Conservation (phyloP, 164 flowering plant species). For the Vitis riparia region DNA sequence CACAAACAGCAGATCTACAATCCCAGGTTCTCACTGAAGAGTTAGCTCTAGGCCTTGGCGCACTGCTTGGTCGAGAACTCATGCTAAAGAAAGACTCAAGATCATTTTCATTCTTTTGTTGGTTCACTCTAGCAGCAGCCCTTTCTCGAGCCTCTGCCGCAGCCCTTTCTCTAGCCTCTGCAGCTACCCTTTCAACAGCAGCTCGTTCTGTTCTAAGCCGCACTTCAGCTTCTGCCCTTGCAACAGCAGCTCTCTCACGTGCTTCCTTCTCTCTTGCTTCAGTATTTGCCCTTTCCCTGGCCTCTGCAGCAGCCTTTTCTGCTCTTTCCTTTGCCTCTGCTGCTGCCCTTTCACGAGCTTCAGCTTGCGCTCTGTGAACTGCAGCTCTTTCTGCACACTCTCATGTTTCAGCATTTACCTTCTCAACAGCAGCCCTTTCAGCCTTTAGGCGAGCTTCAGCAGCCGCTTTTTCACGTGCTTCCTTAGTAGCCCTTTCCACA, state of each 20-base stretch:
- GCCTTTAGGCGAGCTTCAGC: constrained; percentile 67
- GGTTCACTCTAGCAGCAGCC: constrained; percentile 49
- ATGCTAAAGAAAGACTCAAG: constrained; percentile 78
- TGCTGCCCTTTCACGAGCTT: constrained; percentile 89
- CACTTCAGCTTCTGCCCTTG: constrained; percentile 53
- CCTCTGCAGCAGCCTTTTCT: constrained; percentile 83
- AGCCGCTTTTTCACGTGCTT: constrained; percentile 46
- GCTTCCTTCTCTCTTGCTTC: constrained; percentile 55
- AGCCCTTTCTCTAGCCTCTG: constrained; percentile 26
- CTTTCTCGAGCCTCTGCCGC: constrained; percentile 73
- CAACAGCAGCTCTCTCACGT: constrained; percentile 36
- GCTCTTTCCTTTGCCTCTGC: constrained; percentile 80
- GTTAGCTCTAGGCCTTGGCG: constrained; percentile 67
- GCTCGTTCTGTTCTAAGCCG: constrained; percentile 67
- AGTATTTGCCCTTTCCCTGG: constrained; percentile 57
- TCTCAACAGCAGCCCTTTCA: constrained; percentile 72
- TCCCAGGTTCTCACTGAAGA: constrained; percentile 51
- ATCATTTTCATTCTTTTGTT: constrained; percentile 66
- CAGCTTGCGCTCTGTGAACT: constrained; percentile 79
- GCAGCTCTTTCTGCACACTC: constrained; percentile 87
- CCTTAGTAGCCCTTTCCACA: constrained; percentile 59
- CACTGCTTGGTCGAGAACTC: constrained; percentile 84
- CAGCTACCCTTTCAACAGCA: constrained; percentile 45
- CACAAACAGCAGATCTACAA: neutral
- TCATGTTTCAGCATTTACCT: constrained; percentile 59